These are phyloP conservation scores for Tricholoma matsutake DNA, from an alignment of 768 basidiomycete species.

Conservation along the genomic window DNA sequence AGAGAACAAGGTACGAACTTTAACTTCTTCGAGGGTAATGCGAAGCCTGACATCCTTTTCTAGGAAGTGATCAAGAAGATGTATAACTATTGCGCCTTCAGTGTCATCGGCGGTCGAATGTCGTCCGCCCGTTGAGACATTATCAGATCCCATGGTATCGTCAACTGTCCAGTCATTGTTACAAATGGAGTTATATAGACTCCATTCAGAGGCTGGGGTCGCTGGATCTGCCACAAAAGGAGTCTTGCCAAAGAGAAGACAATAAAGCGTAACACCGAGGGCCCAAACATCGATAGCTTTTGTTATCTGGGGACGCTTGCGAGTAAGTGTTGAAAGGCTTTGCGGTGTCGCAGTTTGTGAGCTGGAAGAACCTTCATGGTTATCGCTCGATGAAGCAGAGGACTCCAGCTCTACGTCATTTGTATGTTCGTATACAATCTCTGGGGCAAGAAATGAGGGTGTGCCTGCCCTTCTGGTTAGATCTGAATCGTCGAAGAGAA, in stretches of 20 bases:
- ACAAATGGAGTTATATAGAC: slow-evolving; percentile 77
- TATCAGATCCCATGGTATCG: slow-evolving; percentile 69
- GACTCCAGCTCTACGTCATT: slow-evolving; percentile 26
- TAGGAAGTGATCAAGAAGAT: slow-evolving; percentile 71
- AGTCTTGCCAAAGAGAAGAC: slow-evolving; percentile 82
- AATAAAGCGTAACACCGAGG: slow-evolving; percentile 92
- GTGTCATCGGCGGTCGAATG: slow-evolving; percentile 38
- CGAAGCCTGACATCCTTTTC: slow-evolving; percentile 76
- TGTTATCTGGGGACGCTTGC: slow-evolving; percentile 58
- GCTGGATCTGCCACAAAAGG: slow-evolving; percentile 55
- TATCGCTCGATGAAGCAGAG: slow-evolving; percentile 4
- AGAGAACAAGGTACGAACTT: slow-evolving; percentile 43
- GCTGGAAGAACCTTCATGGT: slow-evolving; percentile 25
- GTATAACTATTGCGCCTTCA: slow-evolving; percentile 62
- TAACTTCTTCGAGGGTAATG: slow-evolving; percentile 78
- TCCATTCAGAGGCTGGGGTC: slow-evolving; percentile 51
- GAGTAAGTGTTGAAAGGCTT: background rate
- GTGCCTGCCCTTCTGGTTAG: slow-evolving; percentile 91
- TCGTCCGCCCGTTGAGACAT: slow-evolving; percentile 61
- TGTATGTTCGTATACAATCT: slow-evolving; percentile 75
- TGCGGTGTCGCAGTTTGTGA: slow-evolving; percentile 22
- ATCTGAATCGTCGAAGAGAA: slow-evolving; percentile 80
- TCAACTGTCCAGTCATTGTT: slow-evolving; percentile 70
- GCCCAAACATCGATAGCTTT: slow-evolving; percentile 99
- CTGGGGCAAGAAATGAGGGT: slow-evolving; percentile 95